These are phyloP conservation scores for Pyrus hybrid DNA, from an alignment of 331 rosid genomes.

Conservation along the genomic window DNA sequence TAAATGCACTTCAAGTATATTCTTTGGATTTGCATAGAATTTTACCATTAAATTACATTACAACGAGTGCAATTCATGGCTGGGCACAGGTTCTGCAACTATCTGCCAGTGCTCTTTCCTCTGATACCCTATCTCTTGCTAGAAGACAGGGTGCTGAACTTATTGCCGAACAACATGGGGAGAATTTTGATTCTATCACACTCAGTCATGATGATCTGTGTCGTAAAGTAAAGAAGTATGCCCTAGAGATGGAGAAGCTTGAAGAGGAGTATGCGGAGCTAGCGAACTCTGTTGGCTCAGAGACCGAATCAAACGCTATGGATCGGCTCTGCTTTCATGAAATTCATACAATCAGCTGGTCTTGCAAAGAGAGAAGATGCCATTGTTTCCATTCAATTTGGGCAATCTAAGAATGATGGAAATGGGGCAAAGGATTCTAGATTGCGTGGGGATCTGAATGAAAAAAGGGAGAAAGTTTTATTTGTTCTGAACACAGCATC, in stretches of 20 bases:
- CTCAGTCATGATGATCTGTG: conserved; percentile 61
- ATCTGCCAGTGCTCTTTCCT: conserved; percentile 54
- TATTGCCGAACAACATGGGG: conserved; percentile 44
- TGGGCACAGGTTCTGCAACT: conserved; percentile 90
- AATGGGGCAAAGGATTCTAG: conserved; percentile 34
- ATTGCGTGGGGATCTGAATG: conserved; percentile 42
- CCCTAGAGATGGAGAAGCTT: conserved; percentile 58
- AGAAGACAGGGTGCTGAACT: conserved; percentile 92
- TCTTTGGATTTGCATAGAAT: conserved; percentile 85
- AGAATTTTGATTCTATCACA: conserved; percentile 44
- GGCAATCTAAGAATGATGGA: conserved; percentile 41
- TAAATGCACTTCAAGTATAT: conserved; percentile 59
- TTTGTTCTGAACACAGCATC: conserved; percentile 52
- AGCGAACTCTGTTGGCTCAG: conserved; percentile 55
- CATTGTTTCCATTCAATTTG: conserved; percentile 33
- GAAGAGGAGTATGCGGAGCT: conserved; percentile 65
- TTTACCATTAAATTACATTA: conserved; percentile 71
- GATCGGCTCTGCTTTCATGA: conserved; percentile 64
- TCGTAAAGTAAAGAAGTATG: conserved; percentile 58
- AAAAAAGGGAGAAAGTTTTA: conserved; percentile 49
- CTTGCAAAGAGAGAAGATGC: conserved; percentile 48
- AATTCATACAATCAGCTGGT: conserved; percentile 61
- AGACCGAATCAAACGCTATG: conserved; percentile 72
- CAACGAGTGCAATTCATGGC: conserved; percentile 84
- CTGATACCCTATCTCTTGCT: conserved; percentile 75